These are phyloP conservation scores for Pseudocercospora vitis DNA, from an alignment of 2,329 filamentous ascomycete species.

Conservation along the genomic window DNA sequence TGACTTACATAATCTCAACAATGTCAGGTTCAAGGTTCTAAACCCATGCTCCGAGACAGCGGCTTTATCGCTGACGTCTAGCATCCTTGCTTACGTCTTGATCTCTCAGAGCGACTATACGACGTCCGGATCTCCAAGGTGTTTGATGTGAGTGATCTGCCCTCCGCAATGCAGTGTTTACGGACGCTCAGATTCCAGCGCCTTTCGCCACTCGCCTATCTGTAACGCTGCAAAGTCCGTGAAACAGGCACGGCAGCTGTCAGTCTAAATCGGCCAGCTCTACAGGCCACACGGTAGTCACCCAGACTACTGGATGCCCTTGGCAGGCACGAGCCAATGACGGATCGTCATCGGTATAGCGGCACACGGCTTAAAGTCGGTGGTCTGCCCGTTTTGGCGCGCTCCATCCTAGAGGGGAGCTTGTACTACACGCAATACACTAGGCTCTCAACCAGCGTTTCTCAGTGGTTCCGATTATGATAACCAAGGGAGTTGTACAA, in stretches of 20 bases:
- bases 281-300: conserved; percentile 19
- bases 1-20: conserved; percentile 2
- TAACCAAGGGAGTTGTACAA: conserved; percentile 13
- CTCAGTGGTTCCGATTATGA: conserved; percentile 4
- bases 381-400: conserved; percentile 11
- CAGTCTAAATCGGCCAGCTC: conserved; percentile 16
- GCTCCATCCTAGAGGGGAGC: conserved; percentile 11
- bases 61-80: neutral
- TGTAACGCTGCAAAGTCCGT: conserved; percentile 17
- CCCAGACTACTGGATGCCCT: conserved; percentile 5
- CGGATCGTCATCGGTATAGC: conserved; percentile 11
- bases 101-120: no score
- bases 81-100: neutral
- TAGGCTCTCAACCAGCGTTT: conserved; percentile 20
- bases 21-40: neutral
- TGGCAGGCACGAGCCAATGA: conserved; percentile 21
- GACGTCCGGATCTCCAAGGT: neutral
- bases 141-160: conserved; percentile 13
- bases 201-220: conserved; percentile 16
- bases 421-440: conserved; percentile 8
- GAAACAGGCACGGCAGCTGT: conserved; percentile 20
- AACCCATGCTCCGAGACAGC: neutral
- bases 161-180: conserved; percentile 21
- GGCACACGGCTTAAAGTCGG: conserved; percentile 20
- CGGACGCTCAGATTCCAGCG: conserved; percentile 20